Conservation (phyloP, 768 basidiomycete genomes). For the Chiua virens region DNA sequence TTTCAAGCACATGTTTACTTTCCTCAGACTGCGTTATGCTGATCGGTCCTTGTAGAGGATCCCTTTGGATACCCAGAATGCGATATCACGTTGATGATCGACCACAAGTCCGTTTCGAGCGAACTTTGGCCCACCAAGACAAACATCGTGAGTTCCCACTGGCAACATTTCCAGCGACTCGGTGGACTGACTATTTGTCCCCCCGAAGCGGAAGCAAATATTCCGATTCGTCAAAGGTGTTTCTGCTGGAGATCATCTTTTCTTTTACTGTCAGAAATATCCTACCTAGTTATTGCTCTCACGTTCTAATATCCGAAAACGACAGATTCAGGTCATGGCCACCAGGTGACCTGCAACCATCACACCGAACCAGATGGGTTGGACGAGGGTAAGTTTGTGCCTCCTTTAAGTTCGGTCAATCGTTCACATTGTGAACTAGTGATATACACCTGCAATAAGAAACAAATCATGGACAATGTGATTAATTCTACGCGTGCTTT, state of each 20-base stretch:
- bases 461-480: slow-evolving; percentile 26
- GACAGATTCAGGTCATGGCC: slow-evolving; percentile 51
- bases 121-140: slow-evolving; percentile 39
- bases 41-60: slow-evolving; percentile 23
- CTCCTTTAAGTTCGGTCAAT: neutral
- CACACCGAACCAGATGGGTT: slow-evolving; percentile 49
- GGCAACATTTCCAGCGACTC: neutral
- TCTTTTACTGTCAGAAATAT: slow-evolving; percentile 52
- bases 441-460: slow-evolving; percentile 9
- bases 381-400: slow-evolving; percentile 45
- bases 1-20: neutral
- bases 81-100: slow-evolving; percentile 46
- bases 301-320: neutral
- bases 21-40: neutral
- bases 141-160: slow-evolving; percentile 42
- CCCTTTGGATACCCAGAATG: slow-evolving; percentile 37
- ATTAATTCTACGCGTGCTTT: slow-evolving; percentile 18
- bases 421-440: slow-evolving; percentile 6
- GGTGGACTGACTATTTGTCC: neutral
- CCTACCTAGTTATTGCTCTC: neutral
- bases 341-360: slow-evolving; percentile 43
- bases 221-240: slow-evolving; percentile 43
- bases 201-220: slow-evolving; percentile 41
- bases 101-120: slow-evolving; percentile 26
- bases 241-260: slow-evolving; percentile 48